Base-by-base conservation (phyloP, 352 stramenopile species). In the Discostella stelligera region DNA sequence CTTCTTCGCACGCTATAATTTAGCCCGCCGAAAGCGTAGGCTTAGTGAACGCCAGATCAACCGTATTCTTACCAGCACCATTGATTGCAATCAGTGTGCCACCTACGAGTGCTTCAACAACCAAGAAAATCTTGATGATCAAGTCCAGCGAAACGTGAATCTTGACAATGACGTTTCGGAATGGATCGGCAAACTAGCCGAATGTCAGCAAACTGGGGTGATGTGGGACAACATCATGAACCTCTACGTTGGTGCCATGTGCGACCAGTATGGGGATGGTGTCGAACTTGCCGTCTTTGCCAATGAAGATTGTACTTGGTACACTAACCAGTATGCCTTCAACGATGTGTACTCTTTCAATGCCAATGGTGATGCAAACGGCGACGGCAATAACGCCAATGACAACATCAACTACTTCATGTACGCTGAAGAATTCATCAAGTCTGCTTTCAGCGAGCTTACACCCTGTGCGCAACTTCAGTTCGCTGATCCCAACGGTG, bases 401-500 rank as follows among this genome's bases (percentile, higher is more conserved):
- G 37, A 62, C 27, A 50, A 23, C 25, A 37, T 66, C 30, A 67
- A 74, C 59, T 81, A 73, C 52, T 11, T 74, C 16, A 73, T 25
- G 9, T 81, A 77, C 41, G 68, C 69, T 27, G 61, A 82, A 61
- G 52, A 73, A 14, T 77, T 75, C 48, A 78, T 77, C 61, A 77
- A 77, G 66, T 52, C 20, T 66, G 75, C 64, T 3, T 74, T 77
- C 32, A 66, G 25, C 14, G 62, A 83, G 23, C 14, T 65, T 41
- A 74, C 58, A 32, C 61, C 56, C 46, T 80, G 63, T 27, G 3
- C 39, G n/a, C 32, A 65, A 14, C 25, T 46, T 11, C 54, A 68
- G 41, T 75, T 60, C 53, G 65, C 21, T n/a, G 53, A 75, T 70
- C 48, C 41, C 44, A 37, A 74, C 21, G 58, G 64, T 37, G 49